Percentiles rank a stretch among this genome's conserved stretches.
Conservation (phyloP, 1,139 yeast genomes). For the Magnusiomyces tetraspermus region DNA sequence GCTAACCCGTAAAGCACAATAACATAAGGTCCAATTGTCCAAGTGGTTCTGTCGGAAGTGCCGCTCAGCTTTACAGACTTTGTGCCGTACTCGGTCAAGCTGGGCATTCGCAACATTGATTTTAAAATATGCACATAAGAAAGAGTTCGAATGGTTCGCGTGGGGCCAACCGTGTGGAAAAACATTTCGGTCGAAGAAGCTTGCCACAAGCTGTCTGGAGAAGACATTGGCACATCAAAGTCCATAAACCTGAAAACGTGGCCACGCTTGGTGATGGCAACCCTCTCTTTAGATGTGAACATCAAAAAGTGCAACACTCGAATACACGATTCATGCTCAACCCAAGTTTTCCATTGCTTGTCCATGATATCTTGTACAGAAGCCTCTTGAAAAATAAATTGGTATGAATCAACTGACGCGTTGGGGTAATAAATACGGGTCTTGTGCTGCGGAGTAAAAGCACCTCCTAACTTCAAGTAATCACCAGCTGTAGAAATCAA, state of each 20-base stretch:
- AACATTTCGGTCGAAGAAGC: constrained; percentile 25
- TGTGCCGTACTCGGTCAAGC: constrained; percentile 18
- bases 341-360: constrained; percentile 31
- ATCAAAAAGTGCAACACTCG: constrained; percentile 25
- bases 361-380: neutral
- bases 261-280: constrained; percentile 15
- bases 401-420: constrained; percentile 3
- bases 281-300: constrained; percentile 18
- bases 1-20: constrained; percentile 26
- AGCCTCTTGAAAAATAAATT: neutral
- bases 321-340: constrained; percentile 26
- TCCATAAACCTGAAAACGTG: constrained; percentile 21
- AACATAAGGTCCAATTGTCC: constrained; percentile 25
- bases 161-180: constrained; percentile 24
- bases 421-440: neutral
- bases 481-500: neutral
- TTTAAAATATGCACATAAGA: constrained; percentile 28
- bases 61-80: neutral
- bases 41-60: constrained; percentile 12
- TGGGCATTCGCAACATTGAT: constrained; percentile 29
- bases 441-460: constrained; percentile 1
- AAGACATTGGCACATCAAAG: constrained; percentile 28
- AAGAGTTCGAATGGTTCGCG: constrained; percentile 20
- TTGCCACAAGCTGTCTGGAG: constrained; percentile 27
- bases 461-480: neutral